phyloP scores from a whole-genome alignment of 2,329 filamentous ascomycete genomes.

The Trichoderma sp. region DNA sequence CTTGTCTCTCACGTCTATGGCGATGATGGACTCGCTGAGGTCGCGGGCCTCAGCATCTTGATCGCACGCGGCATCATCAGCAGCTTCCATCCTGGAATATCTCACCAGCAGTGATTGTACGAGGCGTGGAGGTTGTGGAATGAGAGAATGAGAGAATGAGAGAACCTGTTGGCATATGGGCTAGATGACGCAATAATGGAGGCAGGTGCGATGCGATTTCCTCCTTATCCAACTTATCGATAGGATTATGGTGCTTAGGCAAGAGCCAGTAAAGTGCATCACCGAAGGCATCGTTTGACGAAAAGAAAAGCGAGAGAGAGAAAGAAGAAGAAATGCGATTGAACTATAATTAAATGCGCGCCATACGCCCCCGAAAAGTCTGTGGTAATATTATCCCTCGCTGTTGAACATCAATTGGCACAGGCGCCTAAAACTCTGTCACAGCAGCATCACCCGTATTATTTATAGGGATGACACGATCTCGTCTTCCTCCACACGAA shows the following conservation, averaged over 20 bases:
- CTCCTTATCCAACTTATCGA: not conserved
- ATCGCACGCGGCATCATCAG: not conserved
- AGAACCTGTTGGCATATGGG: not conserved
- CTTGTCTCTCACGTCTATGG: conserved; percentile 69
- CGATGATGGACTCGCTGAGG: conserved; percentile 56
- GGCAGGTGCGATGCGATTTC: not conserved
- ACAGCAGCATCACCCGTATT: not conserved
- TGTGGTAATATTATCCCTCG: not conserved
- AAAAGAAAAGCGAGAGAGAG: not conserved
- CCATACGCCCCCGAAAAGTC: not conserved
- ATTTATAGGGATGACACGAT: conserved; percentile 49
- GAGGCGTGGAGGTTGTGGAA: not conserved
- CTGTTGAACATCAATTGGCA: not conserved
- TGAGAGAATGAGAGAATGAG: not conserved
- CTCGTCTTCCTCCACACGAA: conserved; percentile 71
- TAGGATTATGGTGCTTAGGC: not conserved
- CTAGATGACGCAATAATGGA: not conserved
- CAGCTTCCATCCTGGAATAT: not conserved
- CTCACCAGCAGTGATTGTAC: not conserved
- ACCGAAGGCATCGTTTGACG: too few relatives aligned
- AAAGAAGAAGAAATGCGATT: not conserved
- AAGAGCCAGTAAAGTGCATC: not conserved
- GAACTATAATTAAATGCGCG: not conserved
- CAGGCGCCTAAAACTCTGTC: not conserved
- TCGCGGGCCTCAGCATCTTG: not conserved